These are phyloP conservation scores for Hydrangea macrophylla DNA, from an alignment of 148 eudicot genomes.

Conservation along the genomic window DNA sequence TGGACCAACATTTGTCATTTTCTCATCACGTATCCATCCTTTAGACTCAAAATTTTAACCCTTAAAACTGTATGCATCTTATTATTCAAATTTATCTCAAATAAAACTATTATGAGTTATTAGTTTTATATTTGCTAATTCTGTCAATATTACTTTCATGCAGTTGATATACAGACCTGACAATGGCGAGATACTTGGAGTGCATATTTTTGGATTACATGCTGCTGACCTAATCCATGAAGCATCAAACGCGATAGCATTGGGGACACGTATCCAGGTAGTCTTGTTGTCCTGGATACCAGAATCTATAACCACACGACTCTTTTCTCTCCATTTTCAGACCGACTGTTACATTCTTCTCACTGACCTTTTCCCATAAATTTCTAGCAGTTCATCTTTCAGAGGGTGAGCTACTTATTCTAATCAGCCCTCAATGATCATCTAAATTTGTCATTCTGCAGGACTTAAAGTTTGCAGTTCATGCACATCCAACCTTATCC, in stretches of 20 bases:
- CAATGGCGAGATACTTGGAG: constrained; percentile 89
- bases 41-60: background rate
- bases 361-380: background rate
- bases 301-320: background rate
- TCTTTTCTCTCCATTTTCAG: background rate
- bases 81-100: background rate
- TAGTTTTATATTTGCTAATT: background rate
- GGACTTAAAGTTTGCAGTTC: constrained; percentile 85
- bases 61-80: background rate
- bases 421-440: background rate
- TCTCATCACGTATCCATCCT: background rate
- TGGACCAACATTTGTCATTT: no score
- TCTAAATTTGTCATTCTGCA: constrained; percentile 22
- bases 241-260: constrained; percentile 86
- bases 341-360: background rate
- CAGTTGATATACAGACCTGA: constrained; percentile 92
- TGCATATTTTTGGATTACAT: constrained; percentile 86
- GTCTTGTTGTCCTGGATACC: background rate
- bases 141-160: constrained; percentile 1
- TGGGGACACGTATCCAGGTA: constrained; percentile 79
- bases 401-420: background rate
- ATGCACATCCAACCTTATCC: constrained; percentile 91
- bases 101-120: background rate
- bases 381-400: background rate
- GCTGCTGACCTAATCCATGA: constrained; percentile 90